Conservation (phyloP, 345 rosid genomes). For the Carallia brachiata region DNA sequence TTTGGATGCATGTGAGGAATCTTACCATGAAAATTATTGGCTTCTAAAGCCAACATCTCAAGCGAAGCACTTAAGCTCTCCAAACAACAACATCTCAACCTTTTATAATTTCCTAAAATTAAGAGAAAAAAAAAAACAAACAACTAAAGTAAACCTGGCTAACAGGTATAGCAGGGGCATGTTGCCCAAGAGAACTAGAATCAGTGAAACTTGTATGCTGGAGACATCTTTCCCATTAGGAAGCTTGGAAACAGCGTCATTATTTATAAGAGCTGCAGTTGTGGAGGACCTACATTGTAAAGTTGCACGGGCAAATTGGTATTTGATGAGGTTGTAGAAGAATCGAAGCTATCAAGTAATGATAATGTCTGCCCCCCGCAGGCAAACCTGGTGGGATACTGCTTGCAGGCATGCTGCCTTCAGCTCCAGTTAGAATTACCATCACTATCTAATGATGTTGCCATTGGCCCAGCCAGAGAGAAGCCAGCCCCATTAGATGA, state of each 20-base stretch:
- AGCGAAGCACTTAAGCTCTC: no score
- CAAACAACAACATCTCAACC: no score
- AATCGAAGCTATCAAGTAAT: slow-evolving; percentile 8
- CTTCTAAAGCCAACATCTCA: background rate
- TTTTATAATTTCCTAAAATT: slow-evolving; percentile 3
- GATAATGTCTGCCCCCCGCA: slow-evolving; percentile 2
- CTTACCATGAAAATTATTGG: slow-evolving; percentile 25
- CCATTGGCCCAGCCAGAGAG: slow-evolving; percentile 9
- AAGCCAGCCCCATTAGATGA: background rate
- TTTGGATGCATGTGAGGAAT: slow-evolving; percentile 1
- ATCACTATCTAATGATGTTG: slow-evolving; percentile 7
- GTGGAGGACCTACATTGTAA: slow-evolving; percentile 24
- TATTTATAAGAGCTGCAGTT: slow-evolving; percentile 9
- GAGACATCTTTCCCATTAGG: slow-evolving; percentile 17
- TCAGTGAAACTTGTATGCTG: slow-evolving; percentile 18
- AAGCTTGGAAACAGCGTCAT: slow-evolving; percentile 9
- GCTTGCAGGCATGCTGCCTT: slow-evolving; percentile 1
- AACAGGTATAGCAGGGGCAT: slow-evolving; percentile 18
- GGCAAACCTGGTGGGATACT: background rate
- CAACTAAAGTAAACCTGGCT: slow-evolving; percentile 39
- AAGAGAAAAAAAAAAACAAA: slow-evolving; percentile 8
- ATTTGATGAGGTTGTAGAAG: slow-evolving; percentile 15
- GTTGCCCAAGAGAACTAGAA: slow-evolving; percentile 19
- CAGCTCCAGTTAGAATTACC: slow-evolving; percentile 26
- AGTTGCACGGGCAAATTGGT: slow-evolving; percentile 22